Conservation (phyloP, 257 asterid genomes). For the Lycium ferocissimum region DNA sequence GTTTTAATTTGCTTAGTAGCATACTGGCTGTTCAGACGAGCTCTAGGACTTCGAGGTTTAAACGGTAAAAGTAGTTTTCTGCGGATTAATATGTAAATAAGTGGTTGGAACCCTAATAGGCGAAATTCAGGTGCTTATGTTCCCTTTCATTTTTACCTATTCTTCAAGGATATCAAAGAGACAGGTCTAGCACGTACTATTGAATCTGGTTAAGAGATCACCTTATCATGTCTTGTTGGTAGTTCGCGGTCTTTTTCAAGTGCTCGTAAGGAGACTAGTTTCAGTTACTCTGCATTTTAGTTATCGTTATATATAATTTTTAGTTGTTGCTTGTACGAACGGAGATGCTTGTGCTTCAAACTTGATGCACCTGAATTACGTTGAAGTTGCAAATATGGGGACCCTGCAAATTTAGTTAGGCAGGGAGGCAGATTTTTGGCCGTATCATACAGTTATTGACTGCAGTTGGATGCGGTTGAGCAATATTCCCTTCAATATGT, state of each 20-base stretch:
- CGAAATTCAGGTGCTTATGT: background rate
- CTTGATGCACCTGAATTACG: background rate
- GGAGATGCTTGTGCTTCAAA: background rate
- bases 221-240: conserved; percentile 16
- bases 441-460: background rate
- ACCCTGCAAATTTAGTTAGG: background rate
- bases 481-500: background rate
- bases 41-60: background rate
- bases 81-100: background rate
- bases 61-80: background rate
- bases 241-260: background rate
- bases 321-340: background rate
- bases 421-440: background rate
- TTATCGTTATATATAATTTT: background rate
- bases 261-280: background rate
- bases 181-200: background rate
- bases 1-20: conserved; percentile 2
- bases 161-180: background rate
- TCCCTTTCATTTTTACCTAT: background rate
- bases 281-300: background rate
- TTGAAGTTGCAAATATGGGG: background rate
- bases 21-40: background rate
- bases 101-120: conserved; percentile 11
- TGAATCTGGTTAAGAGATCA: background rate
- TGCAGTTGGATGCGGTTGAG: background rate